Base-by-base conservation (phyloP, 495 filamentous ascomycete species). In the Cudoniella acicularis region DNA sequence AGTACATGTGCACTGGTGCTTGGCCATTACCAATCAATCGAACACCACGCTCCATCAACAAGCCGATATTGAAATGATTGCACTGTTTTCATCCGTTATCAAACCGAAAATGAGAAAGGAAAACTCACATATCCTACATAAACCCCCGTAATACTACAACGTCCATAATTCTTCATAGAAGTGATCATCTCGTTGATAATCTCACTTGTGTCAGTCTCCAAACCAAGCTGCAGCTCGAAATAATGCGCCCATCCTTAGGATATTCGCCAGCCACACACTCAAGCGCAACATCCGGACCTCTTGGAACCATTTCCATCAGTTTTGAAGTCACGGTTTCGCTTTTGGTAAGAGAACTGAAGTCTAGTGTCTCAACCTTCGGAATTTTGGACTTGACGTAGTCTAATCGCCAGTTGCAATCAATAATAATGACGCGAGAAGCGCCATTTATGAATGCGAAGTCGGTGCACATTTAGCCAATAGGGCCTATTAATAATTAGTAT, bases 221-320 rank as follows among this genome's bases (percentile, higher is more conserved):
- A 68, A 0, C 89, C 89, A 0, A 92, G 51, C 54, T 81, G 61
- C 67, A 85, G 79, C 75, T 96, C 88, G 26, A 94, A 78, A 74
- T 86, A 89, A 71, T 93, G 87, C 45, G 80, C 75, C 84, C 87
- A 91, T 17, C 89, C 83, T 74, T 94, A 16, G 91, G 81, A 49
- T 93, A 96, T 70, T 93, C 88, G 40, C 89, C 89, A 0, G 90
- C 89, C 0, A 85, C 90, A 66, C 89, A 93, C 72, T 96, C 92
- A 21, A 96, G 77, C 21, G 84, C 87, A 4, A 88, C 85, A 72
- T 96, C 91, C 0, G 86, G 87, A 0, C 89, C 90, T 0, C 80
- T 70, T 0, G 78, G 80, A 46, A 9, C 43, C 68, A 91, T 80
- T 57, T 93, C 86, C 68, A 92, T 89, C 57, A 96, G 72, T 63